phyloP scores from a whole-genome alignment of 164 flowering plant genomes.

The Tinospora cordifolia region DNA sequence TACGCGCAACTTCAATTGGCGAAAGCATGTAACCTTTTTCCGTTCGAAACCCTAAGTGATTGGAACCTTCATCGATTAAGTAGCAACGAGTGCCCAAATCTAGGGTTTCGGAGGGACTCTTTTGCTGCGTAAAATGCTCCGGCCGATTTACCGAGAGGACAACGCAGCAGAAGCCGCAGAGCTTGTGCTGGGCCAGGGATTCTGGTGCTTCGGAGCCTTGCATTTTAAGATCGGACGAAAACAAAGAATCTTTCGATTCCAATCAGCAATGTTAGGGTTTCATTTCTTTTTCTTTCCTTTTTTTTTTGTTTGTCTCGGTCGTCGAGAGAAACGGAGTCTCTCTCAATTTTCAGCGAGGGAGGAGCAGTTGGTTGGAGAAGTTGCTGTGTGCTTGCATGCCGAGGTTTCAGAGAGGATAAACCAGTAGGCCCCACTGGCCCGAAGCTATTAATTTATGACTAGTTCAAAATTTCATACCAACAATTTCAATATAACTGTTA shows the following conservation, averaged over 20 bases:
- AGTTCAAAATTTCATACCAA: too few relatives aligned
- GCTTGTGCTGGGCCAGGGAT: slow-evolving; percentile 32
- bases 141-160: slow-evolving; percentile 35
- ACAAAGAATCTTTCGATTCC: background rate
- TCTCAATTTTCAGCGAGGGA: too few relatives aligned
- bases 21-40: slow-evolving; percentile 16
- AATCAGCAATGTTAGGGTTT: slow-evolving; percentile 8
- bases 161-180: slow-evolving; percentile 55
- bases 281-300: too few relatives aligned
- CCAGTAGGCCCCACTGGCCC: too few relatives aligned
- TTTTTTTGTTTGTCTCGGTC: background rate
- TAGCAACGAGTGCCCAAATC: slow-evolving; percentile 16
- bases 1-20: background rate
- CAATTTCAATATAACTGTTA: too few relatives aligned
- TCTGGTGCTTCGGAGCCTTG: background rate
- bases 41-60: slow-evolving; percentile 20
- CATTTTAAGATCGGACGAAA: slow-evolving; percentile 5
- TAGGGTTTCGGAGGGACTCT: slow-evolving; percentile 12
- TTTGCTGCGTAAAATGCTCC: background rate
- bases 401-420: too few relatives aligned
- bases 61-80: slow-evolving; percentile 12
- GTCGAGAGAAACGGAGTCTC: background rate
- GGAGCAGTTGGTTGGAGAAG: too few relatives aligned
- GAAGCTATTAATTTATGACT: too few relatives aligned
- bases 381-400: too few relatives aligned